Base-by-base conservation (phyloP, 495 filamentous ascomycete genomes). In the Saxophila tyrrhenica region DNA sequence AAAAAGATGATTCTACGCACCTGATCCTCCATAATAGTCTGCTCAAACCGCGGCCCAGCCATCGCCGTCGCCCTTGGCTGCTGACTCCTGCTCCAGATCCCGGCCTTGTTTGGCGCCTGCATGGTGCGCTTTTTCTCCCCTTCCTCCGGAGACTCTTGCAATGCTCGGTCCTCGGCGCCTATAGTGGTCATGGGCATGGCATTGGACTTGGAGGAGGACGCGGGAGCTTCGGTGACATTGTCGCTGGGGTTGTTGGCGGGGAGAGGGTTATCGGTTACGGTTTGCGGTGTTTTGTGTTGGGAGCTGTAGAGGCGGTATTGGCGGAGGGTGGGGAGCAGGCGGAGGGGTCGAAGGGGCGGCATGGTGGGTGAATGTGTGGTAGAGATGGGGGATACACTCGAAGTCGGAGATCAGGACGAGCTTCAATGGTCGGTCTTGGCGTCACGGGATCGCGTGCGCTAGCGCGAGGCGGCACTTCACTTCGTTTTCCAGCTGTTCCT, bases 1-100 rank as follows among this genome's bases (percentile, higher is more conserved):
- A 39, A 51, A 43, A 3, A 55, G 8, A 17, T 17, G 29, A 17
- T 23, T 10, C 22, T 1, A 58, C 84, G 50, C 71, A 95, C 89
- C 83, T 95, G 92, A 62, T 80, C 73, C 64, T 84, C 80, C 74
- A 95, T 86, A 59, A 90, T 85, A 16, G 87, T 96, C 78, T 96
- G 91, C 76, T 98, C 92, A 63, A 98, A 98, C 58, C 92, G 76
- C 58, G 92, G 92, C 32, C 92, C 92, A 16, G 78, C 75, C 92
- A 98, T 98, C 17, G 86, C 92, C 69, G 78, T 66, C 47, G 75
- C 76, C 56, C 91, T 75, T 16, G 87, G 85, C 67, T 78, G 78
- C 77, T 98, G 92, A 72, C 78, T 89, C 59, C 78, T 68, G 38
- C 85, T 85, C 92, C 92, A 98, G 53, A 86, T 75, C 21, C 68